A percentile compares a stretch with the other conserved stretches of the same genome.
Conservation (phyloP, 2,329 filamentous ascomycete genomes). For the Hymenoscyphus infarciens region DNA sequence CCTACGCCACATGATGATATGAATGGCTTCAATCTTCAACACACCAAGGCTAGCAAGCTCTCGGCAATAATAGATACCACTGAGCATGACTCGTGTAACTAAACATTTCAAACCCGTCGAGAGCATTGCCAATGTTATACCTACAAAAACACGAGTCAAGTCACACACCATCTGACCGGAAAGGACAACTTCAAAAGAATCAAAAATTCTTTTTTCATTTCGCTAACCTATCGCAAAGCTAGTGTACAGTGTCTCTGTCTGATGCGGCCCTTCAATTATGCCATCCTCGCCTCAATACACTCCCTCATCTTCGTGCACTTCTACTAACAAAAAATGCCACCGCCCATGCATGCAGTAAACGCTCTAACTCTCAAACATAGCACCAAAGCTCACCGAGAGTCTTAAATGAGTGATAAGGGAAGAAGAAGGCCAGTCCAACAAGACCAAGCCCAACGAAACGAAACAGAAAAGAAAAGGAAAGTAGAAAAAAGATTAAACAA, state of each 20-base stretch:
- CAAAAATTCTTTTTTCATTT: not conserved
- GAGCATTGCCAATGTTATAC: not conserved
- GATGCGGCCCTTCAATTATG: not conserved
- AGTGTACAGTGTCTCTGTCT: not conserved
- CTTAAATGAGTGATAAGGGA: not conserved
- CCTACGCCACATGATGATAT: too few species aligned
- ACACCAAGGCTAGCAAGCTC: too few species aligned
- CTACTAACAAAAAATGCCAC: not conserved
- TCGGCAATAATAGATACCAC: too few species aligned
- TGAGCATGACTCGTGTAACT: too few species aligned
- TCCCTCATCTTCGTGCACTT: not conserved
- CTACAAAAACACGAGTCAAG: too few species aligned
- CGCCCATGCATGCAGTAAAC: not conserved
- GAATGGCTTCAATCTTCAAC: too few species aligned
- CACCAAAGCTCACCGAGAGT: not conserved
- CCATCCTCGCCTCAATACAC: not conserved
- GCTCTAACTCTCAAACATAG: not conserved
- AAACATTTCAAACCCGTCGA: too few species aligned
- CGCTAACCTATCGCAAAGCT: slow-evolving; percentile 5
- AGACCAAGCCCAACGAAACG: not conserved
- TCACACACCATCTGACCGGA: not conserved
- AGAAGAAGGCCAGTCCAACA: not conserved
- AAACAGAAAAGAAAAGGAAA: not conserved
- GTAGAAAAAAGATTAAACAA: not conserved
- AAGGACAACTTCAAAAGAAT: not conserved